A percentile compares a stretch with the other conserved stretches of the same genome.
Conservation (phyloP, 2,329 filamentous ascomycete species). For the Diaporthe eres region DNA sequence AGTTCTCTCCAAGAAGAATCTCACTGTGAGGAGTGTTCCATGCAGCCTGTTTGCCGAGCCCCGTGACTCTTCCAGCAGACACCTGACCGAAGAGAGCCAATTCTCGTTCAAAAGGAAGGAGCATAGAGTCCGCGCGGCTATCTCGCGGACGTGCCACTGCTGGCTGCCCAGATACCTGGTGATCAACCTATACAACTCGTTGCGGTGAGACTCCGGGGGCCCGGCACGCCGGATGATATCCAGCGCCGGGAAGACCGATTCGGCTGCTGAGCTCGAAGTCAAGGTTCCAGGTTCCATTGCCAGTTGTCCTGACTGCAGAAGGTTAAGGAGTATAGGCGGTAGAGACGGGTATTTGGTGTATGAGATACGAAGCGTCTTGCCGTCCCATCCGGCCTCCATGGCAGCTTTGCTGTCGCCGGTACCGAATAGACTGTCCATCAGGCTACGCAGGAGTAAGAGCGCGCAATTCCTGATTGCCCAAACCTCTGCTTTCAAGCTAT, state of each 20-base stretch:
- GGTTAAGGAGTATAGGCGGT: constrained; percentile 72
- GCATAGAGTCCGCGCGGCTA: constrained; percentile 81
- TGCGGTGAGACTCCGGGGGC: constrained; percentile 70
- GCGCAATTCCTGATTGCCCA: constrained; percentile 98
- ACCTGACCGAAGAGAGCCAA: constrained; percentile 61
- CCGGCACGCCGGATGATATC: constrained; percentile 83
- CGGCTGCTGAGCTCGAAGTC: constrained; percentile 60
- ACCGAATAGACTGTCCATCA: constrained; percentile 85
- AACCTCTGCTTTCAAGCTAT: constrained; percentile 83
- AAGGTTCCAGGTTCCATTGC: constrained; percentile 55
- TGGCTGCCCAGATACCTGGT: constrained; percentile 75
- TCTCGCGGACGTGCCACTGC: constrained; percentile 86
- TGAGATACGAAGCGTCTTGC: constrained; percentile 74
- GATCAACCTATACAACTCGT: constrained; percentile 71
- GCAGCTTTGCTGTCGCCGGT: constrained; percentile 78
- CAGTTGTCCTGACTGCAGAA: constrained; percentile 69
- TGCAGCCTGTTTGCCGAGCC: constrained; percentile 68
- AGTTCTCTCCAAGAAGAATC: constrained; percentile 69
- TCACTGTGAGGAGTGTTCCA: constrained; percentile 69
- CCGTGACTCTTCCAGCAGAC: constrained; percentile 52
- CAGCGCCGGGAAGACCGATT: constrained; percentile 86
- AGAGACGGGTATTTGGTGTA: constrained; percentile 79
- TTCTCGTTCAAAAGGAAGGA: constrained; percentile 69
- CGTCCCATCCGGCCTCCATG: constrained; percentile 75
- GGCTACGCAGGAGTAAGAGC: constrained; percentile 86